Evolutionary conservation across 305 asterid species (phyloP), one percentile per base, ranked within the genome.

Genomic region (Petunia hybrid): DNA sequence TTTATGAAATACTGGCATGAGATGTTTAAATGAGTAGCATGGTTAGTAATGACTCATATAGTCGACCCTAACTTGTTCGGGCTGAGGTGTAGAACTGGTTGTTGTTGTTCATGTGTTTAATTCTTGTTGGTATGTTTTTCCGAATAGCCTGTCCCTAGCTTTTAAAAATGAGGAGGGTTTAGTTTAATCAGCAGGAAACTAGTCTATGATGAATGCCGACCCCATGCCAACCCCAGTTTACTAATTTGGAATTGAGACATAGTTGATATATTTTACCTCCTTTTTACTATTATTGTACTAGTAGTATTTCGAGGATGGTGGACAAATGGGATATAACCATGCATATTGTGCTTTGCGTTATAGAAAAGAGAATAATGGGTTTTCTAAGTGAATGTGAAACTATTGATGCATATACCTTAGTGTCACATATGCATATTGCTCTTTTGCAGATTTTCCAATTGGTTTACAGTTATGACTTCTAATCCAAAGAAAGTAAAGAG

Each of bases 381-480:
- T 65, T 65, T 12, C 31, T 65, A 39, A 13, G 46, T 1, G 31
- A 65, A 65, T 16, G 8, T 68, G n/a, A 68, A 68, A 8, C 38
- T 68, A 68, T 43, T n/a, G 40, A 42, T 68, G 56, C 56, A 16
- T 42, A 8, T 68, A 42, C 56, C 48, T 68, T 68, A 16, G 42
- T 68, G 56, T 16, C 22, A 68, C 43, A n/a, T 16, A 68, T 68
- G 57, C 8, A 8, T 51, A 68, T 68, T 43, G 40, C 57, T 43
- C 4, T 43, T 39, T 16, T 4, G 2, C 40, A 8, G 35, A 8
- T 16, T 35, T 4, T 2, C 61, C 75, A 14, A 43, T 56, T 43
- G 80, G 39, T 53, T 39, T 56, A 38, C 16, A 57, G 65, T 76
- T 14, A 61, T 76, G 51, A 8, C 76, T n/a, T 67, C 75, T 67